Conservation (phyloP, 2,329 filamentous ascomycete genomes). For the Lachnellula occidentalis region DNA sequence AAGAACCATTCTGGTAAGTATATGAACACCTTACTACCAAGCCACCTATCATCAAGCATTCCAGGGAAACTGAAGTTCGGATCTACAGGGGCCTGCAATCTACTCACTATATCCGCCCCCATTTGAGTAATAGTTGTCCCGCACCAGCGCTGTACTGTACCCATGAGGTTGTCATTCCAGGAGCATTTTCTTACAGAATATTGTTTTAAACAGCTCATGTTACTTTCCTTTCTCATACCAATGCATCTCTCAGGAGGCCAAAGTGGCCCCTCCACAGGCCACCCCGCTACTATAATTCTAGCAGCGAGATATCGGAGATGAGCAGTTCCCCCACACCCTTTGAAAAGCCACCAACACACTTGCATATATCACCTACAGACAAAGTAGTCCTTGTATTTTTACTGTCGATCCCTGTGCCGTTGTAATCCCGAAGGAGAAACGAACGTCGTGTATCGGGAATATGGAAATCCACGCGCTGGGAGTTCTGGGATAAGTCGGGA, state of each 20-base stretch:
- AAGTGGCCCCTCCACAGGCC: conserved; percentile 19
- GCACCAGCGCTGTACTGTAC: not conserved
- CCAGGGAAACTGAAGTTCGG: not conserved
- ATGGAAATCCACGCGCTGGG: too few relatives aligned
- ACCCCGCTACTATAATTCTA: conserved; percentile 16
- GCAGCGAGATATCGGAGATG: not conserved
- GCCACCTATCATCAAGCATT: not conserved
- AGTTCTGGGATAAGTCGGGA: not conserved
- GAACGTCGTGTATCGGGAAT: not conserved
- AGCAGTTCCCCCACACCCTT: not conserved
- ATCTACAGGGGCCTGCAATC: not conserved
- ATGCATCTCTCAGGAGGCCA: conserved; percentile 18
- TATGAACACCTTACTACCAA: not conserved
- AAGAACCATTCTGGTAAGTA: not conserved
- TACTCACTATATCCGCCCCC: conserved; percentile 12
- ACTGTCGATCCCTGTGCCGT: not conserved
- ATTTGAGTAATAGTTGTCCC: conserved; percentile 18
- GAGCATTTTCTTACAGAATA: conserved; percentile 12
- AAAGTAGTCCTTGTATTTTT: not conserved
- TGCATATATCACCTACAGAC: not conserved
- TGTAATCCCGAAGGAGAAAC: not conserved
- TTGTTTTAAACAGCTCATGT: conserved; percentile 17
- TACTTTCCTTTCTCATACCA: conserved; percentile 17
- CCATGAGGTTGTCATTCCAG: not conserved
- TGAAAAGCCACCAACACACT: not conserved